Base-by-base conservation (phyloP, 257 asterid genomes). In the Fraxinus quadrangulata region DNA sequence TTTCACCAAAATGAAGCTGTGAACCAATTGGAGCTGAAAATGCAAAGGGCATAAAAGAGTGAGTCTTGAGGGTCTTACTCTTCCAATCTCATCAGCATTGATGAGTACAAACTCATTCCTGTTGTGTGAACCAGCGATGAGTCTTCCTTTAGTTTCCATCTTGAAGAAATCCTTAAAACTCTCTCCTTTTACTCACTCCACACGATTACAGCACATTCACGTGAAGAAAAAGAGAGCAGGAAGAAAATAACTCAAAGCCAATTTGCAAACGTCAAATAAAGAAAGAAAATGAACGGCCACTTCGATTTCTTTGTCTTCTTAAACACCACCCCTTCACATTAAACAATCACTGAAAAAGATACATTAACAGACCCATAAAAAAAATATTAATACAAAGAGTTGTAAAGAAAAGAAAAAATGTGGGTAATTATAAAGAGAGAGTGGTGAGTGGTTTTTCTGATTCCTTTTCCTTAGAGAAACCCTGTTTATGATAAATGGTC, bases 61-160 rank as follows among this genome's bases (percentile, higher is more conserved):
- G 71, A 78, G 59, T 70, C 9, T 67, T 40, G 75, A 36, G 68
- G 67, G 56, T 67, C 92, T 85, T 76, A 94, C 97, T 84, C 91
- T 89, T 79, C 99, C 99, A 91, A 92, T 90, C 81, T 95, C 99
- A 87, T 95, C 98, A 67, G 99, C 99, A 92, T 92, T 92, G 90
- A 95, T 92, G 78, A 95, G 84, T 2, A 95, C 98, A 81, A 95
- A 95, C 86, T 95, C 99, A 83, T 94, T 94, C 84, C 98, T 82
- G 79, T 94, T 94, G 75, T 94, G 98, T 7, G 99, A 94, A 83
- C 99, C 99, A 73, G 99, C 98, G 78, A 95, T 83, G 81, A 95
- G 99, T 81, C 98, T 91, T 69, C 99, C 99, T 30, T 89, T 90
- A 51, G 99, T 91, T 76, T 89, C 99, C 99, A 95, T 94, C 69